A percentile compares a stretch with the other conserved stretches of the same genome.
These are phyloP conservation scores for Elongisporangium undulatum DNA, from an alignment of 352 stramenopile genomes.

Conservation along the genomic window DNA sequence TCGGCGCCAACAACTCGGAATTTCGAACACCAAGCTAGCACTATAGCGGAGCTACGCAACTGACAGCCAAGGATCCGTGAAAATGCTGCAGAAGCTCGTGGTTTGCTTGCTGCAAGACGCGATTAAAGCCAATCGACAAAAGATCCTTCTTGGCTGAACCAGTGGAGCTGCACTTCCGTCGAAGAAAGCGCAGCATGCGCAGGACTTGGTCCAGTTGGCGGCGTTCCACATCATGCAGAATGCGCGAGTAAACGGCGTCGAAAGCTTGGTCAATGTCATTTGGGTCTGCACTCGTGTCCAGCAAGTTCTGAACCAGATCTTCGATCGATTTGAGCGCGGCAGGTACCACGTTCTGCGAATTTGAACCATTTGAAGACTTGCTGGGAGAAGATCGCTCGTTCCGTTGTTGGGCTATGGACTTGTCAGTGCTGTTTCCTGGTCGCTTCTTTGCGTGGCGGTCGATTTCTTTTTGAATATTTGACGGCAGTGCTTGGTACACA, in stretches of 20 bases:
- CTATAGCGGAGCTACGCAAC: conserved; percentile 37
- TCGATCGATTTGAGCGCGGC: conserved; percentile 43
- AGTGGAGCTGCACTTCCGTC: conserved; percentile 41
- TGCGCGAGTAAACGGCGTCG: conserved; percentile 70
- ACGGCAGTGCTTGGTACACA: conserved; percentile 68
- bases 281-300: neutral
- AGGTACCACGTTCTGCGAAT: conserved; percentile 1
- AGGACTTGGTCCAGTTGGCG: conserved; percentile 46
- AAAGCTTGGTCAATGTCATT: conserved; percentile 26
- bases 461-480: conserved; percentile 66
- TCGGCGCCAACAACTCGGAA: conserved; percentile 11
- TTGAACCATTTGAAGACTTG: conserved; percentile 3
- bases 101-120: conserved; percentile 58
- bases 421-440: neutral
- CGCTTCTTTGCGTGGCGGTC: conserved; percentile 54
- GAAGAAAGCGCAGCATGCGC: conserved; percentile 68
- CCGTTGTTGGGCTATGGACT: conserved; percentile 3
- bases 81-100: conserved; percentile 44
- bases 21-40: neutral
- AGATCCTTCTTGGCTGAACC: conserved; percentile 1
- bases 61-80: conserved; percentile 29
- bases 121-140: conserved; percentile 46
- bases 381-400: conserved; percentile 3
- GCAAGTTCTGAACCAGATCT: conserved; percentile 14
- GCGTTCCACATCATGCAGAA: conserved; percentile 66